Conservation (phyloP, 805 yeast genomes). For the Ascoidea asiatica region DNA sequence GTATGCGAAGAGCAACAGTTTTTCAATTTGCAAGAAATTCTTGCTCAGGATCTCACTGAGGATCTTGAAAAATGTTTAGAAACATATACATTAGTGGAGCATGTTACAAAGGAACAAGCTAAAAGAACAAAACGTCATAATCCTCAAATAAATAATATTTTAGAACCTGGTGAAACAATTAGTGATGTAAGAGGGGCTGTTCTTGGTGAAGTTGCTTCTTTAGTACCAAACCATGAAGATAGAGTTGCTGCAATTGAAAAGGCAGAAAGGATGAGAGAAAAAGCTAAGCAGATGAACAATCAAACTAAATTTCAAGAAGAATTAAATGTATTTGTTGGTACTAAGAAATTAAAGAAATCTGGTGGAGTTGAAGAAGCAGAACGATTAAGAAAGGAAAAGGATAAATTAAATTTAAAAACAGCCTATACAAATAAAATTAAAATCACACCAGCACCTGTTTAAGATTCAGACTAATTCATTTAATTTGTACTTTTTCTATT, state of each 20-base stretch:
- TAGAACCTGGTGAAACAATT: constrained; percentile 51
- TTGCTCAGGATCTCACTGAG: constrained; percentile 63
- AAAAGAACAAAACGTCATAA: constrained; percentile 22
- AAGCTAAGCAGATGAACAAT: constrained; percentile 44
- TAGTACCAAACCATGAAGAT: constrained; percentile 73
- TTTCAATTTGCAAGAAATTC: constrained; percentile 78
- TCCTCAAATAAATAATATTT: constrained; percentile 26
- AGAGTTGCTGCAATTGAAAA: constrained; percentile 80
- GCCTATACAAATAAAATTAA: constrained; percentile 22
- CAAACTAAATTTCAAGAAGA: constrained; percentile 72
- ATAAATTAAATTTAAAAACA: constrained; percentile 54
- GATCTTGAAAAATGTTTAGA: constrained; percentile 73
- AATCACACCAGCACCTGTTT: no score
- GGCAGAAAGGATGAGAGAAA: constrained; percentile 71
- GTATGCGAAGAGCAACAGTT: constrained; percentile 93
- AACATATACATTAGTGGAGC: constrained; percentile 69
- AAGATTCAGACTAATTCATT: no score
- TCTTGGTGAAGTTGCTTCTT: constrained; percentile 60
- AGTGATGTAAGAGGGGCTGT: constrained; percentile 62
- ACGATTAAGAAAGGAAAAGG: constrained; percentile 48
- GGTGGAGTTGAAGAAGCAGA: constrained; percentile 90
- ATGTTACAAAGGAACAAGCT: constrained; percentile 67
- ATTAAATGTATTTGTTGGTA: constrained; percentile 72
- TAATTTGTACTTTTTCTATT: no score
- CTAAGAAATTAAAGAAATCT: constrained; percentile 57